These are phyloP conservation scores for Asterionellopsis glacialis DNA, from an alignment of 108 stramenopile genomes.

Conservation along the genomic window DNA sequence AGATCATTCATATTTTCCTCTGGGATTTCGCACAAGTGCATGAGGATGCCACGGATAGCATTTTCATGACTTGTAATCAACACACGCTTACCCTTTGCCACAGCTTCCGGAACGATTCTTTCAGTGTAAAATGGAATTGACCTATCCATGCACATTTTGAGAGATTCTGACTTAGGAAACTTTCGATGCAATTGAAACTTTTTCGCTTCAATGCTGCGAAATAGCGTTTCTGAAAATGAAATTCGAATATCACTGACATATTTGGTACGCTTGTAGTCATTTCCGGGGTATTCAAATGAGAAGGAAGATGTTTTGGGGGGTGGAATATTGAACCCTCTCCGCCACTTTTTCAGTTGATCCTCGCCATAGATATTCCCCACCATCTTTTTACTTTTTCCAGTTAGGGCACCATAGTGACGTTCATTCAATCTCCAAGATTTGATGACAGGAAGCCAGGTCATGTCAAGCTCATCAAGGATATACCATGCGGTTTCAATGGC, in stretches of 20 bases:
- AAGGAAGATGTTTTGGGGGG: conserved; percentile 86
- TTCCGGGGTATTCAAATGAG: conserved; percentile 78
- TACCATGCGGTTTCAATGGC: conserved; percentile 75
- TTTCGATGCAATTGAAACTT: conserved; percentile 59
- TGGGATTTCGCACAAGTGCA: conserved; percentile 96
- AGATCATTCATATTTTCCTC: conserved; percentile 88
- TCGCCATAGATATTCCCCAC: conserved; percentile 88
- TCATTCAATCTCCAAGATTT: conserved; percentile 94
- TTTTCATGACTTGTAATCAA: conserved; percentile 96
- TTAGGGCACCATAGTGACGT: conserved; percentile 73
- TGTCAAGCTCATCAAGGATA: conserved; percentile 88
- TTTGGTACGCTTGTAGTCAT: conserved; percentile 80
- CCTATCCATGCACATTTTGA: conserved; percentile 89
- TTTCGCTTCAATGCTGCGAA: conserved; percentile 74
- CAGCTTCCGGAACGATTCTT: conserved; percentile 75
- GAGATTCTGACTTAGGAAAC: conserved; percentile 85
- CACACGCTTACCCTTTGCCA: conserved; percentile 91
- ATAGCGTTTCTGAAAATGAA: conserved; percentile 66
- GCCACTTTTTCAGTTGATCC: conserved; percentile 90
- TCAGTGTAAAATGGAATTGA: conserved; percentile 91
- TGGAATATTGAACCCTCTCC: conserved; percentile 75
- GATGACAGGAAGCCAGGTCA: conserved; percentile 89
- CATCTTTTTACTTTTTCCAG: conserved; percentile 91
- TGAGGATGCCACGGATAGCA: conserved; percentile 96
- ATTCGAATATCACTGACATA: conserved; percentile 75